Evolutionary conservation across 495 filamentous ascomycete species (phyloP).

Genomic region (Penicilliopsis zonata): DNA sequence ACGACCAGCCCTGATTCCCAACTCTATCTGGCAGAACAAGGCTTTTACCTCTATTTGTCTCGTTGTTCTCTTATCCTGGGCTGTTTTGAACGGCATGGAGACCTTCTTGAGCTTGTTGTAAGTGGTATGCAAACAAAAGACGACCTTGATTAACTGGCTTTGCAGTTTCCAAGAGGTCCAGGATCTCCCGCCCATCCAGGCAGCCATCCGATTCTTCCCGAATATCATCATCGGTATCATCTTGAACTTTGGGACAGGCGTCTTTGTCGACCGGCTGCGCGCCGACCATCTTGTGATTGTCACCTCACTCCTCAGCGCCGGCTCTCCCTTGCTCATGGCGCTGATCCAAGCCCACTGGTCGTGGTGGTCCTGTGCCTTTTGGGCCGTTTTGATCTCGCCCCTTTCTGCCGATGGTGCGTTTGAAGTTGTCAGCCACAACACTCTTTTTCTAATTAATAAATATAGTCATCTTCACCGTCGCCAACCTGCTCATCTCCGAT

Average conservation of each 20-base stretch:
- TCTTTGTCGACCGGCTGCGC: slow-evolving; percentile 36
- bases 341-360: slow-evolving; percentile 28
- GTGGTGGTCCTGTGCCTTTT: slow-evolving; percentile 47
- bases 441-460: slow-evolving; percentile 23
- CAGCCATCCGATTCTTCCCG: slow-evolving; percentile 44
- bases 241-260: slow-evolving; percentile 39
- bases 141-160: neutral
- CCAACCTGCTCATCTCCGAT: slow-evolving; percentile 45
- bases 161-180: slow-evolving; percentile 37
- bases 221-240: slow-evolving; percentile 35
- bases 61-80: slow-evolving; percentile 37
- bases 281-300: slow-evolving; percentile 33
- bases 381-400: slow-evolving; percentile 32
- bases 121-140: neutral
- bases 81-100: slow-evolving; percentile 37
- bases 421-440: slow-evolving; percentile 28
- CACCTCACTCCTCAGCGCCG: slow-evolving; percentile 26
- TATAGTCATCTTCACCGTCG: slow-evolving; percentile 38
- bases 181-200: slow-evolving; percentile 27
- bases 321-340: slow-evolving; percentile 43
- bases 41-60: slow-evolving; percentile 38
- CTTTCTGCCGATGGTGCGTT: slow-evolving; percentile 39
- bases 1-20: slow-evolving; percentile 40
- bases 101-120: slow-evolving; percentile 39
- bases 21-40: slow-evolving; percentile 38